A percentile compares a stretch with the other conserved stretches of the same genome.
Conservation (phyloP, 805 yeast genomes). For the Yarrowia porcina region DNA sequence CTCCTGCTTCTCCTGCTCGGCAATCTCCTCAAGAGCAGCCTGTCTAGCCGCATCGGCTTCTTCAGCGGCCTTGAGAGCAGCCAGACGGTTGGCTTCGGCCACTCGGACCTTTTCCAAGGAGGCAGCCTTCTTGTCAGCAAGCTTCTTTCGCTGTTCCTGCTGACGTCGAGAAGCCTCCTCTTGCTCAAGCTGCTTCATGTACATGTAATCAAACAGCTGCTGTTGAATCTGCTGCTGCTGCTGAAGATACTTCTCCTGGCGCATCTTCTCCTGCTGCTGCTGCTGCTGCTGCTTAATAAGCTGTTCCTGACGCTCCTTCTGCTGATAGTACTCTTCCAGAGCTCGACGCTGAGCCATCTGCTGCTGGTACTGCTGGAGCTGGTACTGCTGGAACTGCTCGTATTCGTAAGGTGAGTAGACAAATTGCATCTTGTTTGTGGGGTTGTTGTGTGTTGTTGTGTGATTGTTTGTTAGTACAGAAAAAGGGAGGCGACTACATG, state of each 20-base stretch:
- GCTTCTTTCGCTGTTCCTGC: background rate
- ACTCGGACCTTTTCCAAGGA: conserved; percentile 3
- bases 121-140: background rate
- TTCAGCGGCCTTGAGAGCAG: background rate
- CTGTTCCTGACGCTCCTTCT: background rate
- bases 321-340: background rate
- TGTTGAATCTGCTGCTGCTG: background rate
- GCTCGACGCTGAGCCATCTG: conserved; percentile 1
- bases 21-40: background rate
- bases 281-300: background rate
- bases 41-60: background rate
- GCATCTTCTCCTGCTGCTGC: background rate
- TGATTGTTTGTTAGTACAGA: background rate
- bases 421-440: background rate
- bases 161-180: background rate
- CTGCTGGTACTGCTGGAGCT: background rate
- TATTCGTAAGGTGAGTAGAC: conserved; percentile 15
- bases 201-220: conserved; percentile 1
- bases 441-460: background rate
- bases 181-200: conserved; percentile 1
- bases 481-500: background rate
- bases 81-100: background rate
- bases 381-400: conserved; percentile 3
- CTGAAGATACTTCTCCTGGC: background rate
- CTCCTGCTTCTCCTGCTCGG: background rate